A percentile compares a stretch with the other conserved stretches of the same genome.
phyloP scores from a whole-genome alignment of 2,329 filamentous ascomycete species.

The Aspergillus bombycis region DNA sequence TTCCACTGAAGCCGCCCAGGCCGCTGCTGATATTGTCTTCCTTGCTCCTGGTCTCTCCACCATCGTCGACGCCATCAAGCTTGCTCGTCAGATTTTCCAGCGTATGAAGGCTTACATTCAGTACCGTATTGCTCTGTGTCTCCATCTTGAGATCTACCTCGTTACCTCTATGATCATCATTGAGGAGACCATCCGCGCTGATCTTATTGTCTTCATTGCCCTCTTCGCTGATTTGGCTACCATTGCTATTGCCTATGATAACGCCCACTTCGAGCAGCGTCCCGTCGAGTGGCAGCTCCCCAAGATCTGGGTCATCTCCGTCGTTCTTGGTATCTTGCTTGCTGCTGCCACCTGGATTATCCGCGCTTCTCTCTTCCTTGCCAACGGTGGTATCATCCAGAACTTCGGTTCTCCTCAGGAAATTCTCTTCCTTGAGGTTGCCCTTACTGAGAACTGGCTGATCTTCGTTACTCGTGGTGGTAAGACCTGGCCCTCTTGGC shows the following conservation, averaged over 20 bases:
- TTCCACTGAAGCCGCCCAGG: slow-evolving; percentile 72
- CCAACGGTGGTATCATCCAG: slow-evolving; percentile 72
- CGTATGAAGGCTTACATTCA: slow-evolving; percentile 78
- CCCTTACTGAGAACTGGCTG: slow-evolving; percentile 92
- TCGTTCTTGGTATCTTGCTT: slow-evolving; percentile 65
- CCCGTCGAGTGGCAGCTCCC: slow-evolving; percentile 80
- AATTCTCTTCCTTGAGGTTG: slow-evolving; percentile 87
- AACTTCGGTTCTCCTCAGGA: slow-evolving; percentile 75
- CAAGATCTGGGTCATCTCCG: slow-evolving; percentile 75
- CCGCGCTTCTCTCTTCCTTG: slow-evolving; percentile 69
- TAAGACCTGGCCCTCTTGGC: slow-evolving; percentile 74
- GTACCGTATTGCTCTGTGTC: slow-evolving; percentile 74
- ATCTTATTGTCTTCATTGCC: slow-evolving; percentile 78
- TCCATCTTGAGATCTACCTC: slow-evolving; percentile 76
- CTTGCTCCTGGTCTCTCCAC: slow-evolving; percentile 72
- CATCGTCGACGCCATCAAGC: slow-evolving; percentile 74
- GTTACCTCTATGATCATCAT: slow-evolving; percentile 79
- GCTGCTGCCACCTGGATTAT: slow-evolving; percentile 73
- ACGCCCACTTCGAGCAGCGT: slow-evolving; percentile 73
- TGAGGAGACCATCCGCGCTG: slow-evolving; percentile 72
- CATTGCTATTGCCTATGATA: slow-evolving; percentile 78
- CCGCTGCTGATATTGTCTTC: slow-evolving; percentile 75
- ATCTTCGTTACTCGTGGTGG: slow-evolving; percentile 93
- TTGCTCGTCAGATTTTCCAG: slow-evolving; percentile 74
- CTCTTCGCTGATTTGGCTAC: slow-evolving; percentile 79